Evolutionary conservation across 768 basidiomycete species (phyloP), one percentile per base, ranked within the genome.

Genomic region (Lentinula sp.): DNA sequence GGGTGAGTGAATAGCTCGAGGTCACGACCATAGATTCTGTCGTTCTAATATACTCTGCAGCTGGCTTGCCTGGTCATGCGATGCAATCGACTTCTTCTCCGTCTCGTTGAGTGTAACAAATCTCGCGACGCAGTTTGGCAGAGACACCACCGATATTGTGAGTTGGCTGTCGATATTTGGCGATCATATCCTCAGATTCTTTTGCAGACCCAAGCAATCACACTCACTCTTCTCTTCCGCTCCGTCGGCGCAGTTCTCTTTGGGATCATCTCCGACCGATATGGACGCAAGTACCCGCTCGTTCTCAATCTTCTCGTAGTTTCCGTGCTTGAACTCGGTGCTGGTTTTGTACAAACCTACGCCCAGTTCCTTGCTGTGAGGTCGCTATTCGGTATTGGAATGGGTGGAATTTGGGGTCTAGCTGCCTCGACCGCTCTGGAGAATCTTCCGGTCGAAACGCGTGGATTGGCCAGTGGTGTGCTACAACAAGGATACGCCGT

Each of bases 281-380:
- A 79, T 70, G 95, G 95, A 4, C 83, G 95, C 33, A 96, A 95
- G 79, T 98, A 94, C 94, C 94, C 94, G 2, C 79, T 95, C 6
- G 84, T 96, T 35, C 64, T 67, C 64, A 95, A 94, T 70, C 79
- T 95, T 18, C 48, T 92, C 23, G 68, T 95, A 52, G 83, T 93
- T 62, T 79, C 83, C 15, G 70, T 81, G 6, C 83, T 97, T 59
- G 86, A 94, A 67, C 82, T 97, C 20, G 90, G 86, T 0, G 85
- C 86, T 1, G 87, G 91, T 28, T 98, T 95, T 73, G 85, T 86
- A 46, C 79, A 87, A 18, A 92, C 86, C 0, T 98, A 84, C 74
- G 32, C 62, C 0, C 79, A 88, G 63, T 98, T 98, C 77, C 83
- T 97, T 35, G 93, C 83, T 13, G 79, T 93, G 4, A 83, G 95